Conservation (phyloP, 306 rosid species). For the Rosa rugosa region DNA sequence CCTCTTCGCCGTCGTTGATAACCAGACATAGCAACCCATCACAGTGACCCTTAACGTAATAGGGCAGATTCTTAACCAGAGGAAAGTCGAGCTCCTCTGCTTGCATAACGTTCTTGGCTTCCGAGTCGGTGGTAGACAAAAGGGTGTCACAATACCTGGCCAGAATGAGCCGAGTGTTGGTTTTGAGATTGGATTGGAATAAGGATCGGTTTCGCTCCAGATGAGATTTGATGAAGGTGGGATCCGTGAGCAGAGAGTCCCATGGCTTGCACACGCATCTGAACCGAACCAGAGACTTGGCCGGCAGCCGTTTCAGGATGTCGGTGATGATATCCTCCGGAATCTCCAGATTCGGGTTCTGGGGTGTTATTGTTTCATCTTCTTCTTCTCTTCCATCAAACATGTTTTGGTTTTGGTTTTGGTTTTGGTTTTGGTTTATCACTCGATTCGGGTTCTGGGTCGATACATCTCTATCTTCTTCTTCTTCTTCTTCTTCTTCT, state of each 20-base stretch:
- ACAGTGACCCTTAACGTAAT: conserved; percentile 48
- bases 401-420: background rate
- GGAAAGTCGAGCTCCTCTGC: conserved; percentile 24
- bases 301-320: conserved; percentile 39
- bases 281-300: conserved; percentile 32
- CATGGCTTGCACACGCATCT: conserved; percentile 44
- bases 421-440: background rate
- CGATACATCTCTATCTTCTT: background rate
- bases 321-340: conserved; percentile 36
- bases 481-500: too few species aligned
- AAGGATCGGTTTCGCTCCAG: conserved; percentile 8
- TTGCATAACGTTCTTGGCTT: conserved; percentile 8
- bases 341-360: conserved; percentile 11
- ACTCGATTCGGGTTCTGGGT: background rate
- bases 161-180: conserved; percentile 29
- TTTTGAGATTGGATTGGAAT: background rate
- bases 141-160: conserved; percentile 41
- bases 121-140: conserved; percentile 24
- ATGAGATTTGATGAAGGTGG: conserved; percentile 28
- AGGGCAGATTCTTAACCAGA: conserved; percentile 23
- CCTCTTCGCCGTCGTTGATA: conserved; percentile 35
- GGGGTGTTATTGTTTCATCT: background rate
- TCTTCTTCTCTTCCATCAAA: background rate
- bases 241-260: conserved; percentile 28
- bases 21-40: conserved; percentile 44